Base-by-base conservation (phyloP, 2,329 filamentous ascomycete genomes). In the Stemphylium vesicarium region DNA sequence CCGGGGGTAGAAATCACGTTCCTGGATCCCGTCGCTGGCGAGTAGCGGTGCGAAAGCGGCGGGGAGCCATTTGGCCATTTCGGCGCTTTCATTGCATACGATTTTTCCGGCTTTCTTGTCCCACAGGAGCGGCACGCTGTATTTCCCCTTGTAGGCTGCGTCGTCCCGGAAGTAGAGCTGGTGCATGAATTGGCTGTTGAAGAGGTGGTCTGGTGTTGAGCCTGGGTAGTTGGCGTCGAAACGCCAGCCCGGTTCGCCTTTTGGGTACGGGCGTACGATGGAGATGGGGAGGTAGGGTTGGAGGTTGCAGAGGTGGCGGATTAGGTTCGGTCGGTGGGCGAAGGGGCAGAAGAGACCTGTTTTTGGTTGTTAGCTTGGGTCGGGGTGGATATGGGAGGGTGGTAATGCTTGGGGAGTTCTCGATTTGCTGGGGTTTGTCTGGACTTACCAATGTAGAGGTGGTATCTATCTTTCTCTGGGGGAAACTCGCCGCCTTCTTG, bases 181-280 rank as follows among this genome's bases (percentile, higher is more conserved):
- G 62, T 87, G 83, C 60, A 89, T 68, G 68, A 84, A 88, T 36
- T 79, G 78, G 56, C 81, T 84, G 24, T 80, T 77, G 59, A 85
- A 88, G 4, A 88, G 76, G 26, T 81, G 79, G 65, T 89, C 87
- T 3, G 82, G 78, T 0, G 85, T 88, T 5, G 87, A 82, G 13
- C 79, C 82, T 15, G 81, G 82, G 64, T 88, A 88, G 0, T 77
- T 76, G 2, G 73, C 72, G 0, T 85, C 82, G 62, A 89, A 89
- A 26, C 79, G 77, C 83, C 85, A 88, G 31, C 86, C 86, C 7
- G 82, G 80, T 15, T 82, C 81, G 45, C 85, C 86, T 67, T 89
- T 90, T 0, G 87, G 87, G 57, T 89, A 89, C 0, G 87, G 82
- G 60, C 83, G 84, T 1, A 89, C 85, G 4, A 88, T 77, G 1